A percentile compares a stretch with the other conserved stretches of the same genome.
Conservation (phyloP, 306 rosid genomes). For the Castanopsis chinensis region DNA sequence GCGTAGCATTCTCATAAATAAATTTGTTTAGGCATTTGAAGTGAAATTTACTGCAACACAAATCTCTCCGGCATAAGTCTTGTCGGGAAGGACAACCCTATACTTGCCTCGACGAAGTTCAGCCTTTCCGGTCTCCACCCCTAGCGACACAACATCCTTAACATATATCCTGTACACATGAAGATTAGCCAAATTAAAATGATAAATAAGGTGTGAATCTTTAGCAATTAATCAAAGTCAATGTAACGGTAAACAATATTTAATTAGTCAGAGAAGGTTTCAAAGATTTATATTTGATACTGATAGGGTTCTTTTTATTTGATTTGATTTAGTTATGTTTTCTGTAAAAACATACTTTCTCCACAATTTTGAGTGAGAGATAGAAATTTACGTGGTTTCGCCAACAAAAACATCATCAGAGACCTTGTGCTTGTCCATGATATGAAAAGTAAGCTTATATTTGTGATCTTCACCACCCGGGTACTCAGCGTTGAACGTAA, state of each 20-base stretch:
- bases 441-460: slow-evolving; percentile 15
- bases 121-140: slow-evolving; percentile 2
- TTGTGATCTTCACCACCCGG: slow-evolving; percentile 8
- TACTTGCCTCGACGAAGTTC: slow-evolving; percentile 4
- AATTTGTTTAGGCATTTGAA: not conserved
- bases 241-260: no score
- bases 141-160: slow-evolving; percentile 13
- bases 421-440: slow-evolving; percentile 9
- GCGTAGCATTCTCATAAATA: no score
- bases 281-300: no score
- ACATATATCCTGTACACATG: slow-evolving; percentile 10
- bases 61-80: slow-evolving; percentile 24
- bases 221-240: no score
- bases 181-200: no score
- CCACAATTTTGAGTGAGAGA: no score
- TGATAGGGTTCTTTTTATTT: no score
- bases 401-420: slow-evolving; percentile 11
- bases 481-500: slow-evolving; percentile 8
- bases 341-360: no score
- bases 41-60: slow-evolving; percentile 4
- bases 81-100: slow-evolving; percentile 17
- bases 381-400: no score
- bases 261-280: no score
- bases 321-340: no score
- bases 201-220: no score